Evolutionary conservation across 257 asterid species (phyloP).

Genomic region (Verbascum thapsus): DNA sequence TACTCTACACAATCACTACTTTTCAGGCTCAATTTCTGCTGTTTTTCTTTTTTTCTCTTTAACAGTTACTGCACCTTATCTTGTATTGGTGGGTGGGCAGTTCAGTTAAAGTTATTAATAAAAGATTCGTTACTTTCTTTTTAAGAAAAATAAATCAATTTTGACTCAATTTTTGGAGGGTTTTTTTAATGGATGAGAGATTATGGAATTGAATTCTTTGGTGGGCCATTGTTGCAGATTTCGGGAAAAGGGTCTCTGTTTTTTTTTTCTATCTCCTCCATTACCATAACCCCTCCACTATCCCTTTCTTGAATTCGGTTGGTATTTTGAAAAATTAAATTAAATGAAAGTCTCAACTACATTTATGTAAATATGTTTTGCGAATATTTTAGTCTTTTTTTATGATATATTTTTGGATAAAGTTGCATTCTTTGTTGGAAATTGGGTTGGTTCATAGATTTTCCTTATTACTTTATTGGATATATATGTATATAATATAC

Average conservation of each 20-base stretch:
- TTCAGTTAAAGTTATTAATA: too few relatives aligned
- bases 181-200: conserved; percentile 24
- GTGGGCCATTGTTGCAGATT: conserved; percentile 50
- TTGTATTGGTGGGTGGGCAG: too few relatives aligned
- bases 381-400: neutral
- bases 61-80: too few relatives aligned
- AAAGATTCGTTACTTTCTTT: too few relatives aligned
- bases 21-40: too few relatives aligned
- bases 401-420: conserved; percentile 32
- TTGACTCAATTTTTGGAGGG: conserved; percentile 41
- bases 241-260: conserved; percentile 30
- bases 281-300: neutral
- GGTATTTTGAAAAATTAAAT: conserved; percentile 11
- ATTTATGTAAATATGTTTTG: too few relatives aligned
- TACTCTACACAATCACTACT: too few relatives aligned
- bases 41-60: too few relatives aligned
- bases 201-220: conserved; percentile 27
- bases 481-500: neutral
- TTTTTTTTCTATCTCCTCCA: conserved; percentile 32
- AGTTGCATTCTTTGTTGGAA: conserved; percentile 49
- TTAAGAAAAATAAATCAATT: conserved; percentile 2
- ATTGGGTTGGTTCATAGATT: conserved; percentile 29
- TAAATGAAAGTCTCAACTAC: conserved; percentile 12
- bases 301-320: conserved; percentile 36
- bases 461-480: conserved; percentile 13